Conservation (phyloP, 345 rosid genomes). For the Carallia brachiata region DNA sequence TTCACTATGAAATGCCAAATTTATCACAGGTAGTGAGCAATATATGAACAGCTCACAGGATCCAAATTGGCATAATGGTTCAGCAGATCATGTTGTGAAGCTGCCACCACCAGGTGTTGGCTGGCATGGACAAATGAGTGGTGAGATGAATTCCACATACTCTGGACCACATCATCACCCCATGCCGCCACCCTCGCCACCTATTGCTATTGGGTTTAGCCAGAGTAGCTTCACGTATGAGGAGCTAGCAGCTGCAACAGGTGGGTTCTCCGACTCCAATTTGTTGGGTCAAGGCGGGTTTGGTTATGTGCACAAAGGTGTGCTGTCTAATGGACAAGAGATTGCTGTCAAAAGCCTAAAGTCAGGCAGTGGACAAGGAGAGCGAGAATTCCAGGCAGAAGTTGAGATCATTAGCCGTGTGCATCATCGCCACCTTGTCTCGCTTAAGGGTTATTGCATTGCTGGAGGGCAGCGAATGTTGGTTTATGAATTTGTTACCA, state of each 20-base stretch:
- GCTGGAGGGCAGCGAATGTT: constrained; percentile 81
- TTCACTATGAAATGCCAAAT: neutral
- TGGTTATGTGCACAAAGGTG: constrained; percentile 92
- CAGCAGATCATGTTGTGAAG: constrained; percentile 33
- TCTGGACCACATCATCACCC: constrained; percentile 58
- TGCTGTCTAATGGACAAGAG: constrained; percentile 75
- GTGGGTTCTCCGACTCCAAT: constrained; percentile 61
- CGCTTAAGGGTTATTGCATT: constrained; percentile 90
- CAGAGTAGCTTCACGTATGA: constrained; percentile 72
- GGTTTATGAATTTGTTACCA: constrained; percentile 91
- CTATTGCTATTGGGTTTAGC: constrained; percentile 65
- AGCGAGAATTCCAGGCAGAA: constrained; percentile 94
- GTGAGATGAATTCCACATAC: constrained; percentile 51
- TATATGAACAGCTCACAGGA: constrained; percentile 39
- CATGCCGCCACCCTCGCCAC: constrained; percentile 81
- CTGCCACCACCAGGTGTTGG: constrained; percentile 34
- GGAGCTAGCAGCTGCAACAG: constrained; percentile 76
- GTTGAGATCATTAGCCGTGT: constrained; percentile 97
- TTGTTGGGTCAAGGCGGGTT: constrained; percentile 94
- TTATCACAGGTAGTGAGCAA: constrained; percentile 28
- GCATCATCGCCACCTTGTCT: constrained; percentile 90
- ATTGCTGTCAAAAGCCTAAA: constrained; percentile 88
- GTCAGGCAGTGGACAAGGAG: constrained; percentile 89
- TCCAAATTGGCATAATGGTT: constrained; percentile 48
- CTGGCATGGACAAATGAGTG: constrained; percentile 44